Percentiles rank a stretch among this genome's conserved stretches.
Evolutionary conservation across 2,329 filamentous ascomycete genomes (phyloP).

Genomic region (Aspergillus quadrilineatus): DNA sequence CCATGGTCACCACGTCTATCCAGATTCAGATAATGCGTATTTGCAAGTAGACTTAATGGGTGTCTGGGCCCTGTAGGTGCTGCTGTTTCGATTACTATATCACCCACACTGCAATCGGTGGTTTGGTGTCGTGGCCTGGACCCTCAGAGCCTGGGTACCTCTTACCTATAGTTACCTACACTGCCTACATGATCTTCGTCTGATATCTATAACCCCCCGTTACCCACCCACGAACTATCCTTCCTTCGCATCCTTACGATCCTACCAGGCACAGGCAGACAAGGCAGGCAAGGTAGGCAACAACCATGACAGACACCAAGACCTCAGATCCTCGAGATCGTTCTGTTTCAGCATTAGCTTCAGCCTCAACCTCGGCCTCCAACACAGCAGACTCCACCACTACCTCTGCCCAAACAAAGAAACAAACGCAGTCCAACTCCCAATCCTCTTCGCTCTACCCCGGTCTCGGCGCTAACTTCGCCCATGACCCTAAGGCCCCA

Average conservation of each 20-base stretch:
- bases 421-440: neutral
- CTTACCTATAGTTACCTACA: neutral
- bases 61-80: neutral
- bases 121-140: neutral
- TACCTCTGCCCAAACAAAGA: neutral
- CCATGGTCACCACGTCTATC: too few species aligned
- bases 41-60: neutral
- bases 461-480: conserved; percentile 49
- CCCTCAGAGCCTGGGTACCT: neutral
- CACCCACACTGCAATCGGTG: neutral
- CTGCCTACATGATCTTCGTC: neutral
- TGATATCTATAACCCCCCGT: neutral
- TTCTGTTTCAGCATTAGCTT: neutral
- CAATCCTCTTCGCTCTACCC: conserved; percentile 33
- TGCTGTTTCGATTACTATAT: neutral
- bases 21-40: neutral
- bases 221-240: neutral
- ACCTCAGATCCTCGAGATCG: neutral
- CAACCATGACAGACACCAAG: neutral
- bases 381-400: neutral
- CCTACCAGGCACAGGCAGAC: neutral
- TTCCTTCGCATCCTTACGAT: neutral
- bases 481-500: conserved; percentile 15
- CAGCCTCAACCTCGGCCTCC: neutral
- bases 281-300: neutral